phyloP scores from a whole-genome alignment of 129 eudicot species.

The Oenanthe sinensis region DNA sequence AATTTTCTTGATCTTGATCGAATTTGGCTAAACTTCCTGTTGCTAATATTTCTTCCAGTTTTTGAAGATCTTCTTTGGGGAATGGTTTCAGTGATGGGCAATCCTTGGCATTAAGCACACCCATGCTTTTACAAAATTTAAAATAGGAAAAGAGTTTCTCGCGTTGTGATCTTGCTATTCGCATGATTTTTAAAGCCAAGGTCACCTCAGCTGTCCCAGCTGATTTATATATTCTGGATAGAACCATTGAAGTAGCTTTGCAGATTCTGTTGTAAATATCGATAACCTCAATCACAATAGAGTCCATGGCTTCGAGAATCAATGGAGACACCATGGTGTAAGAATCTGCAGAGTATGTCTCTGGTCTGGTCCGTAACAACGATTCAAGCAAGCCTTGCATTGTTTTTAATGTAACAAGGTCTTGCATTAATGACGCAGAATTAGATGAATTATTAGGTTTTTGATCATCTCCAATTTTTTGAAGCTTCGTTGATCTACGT shows the following conservation, averaged over 20 bases:
- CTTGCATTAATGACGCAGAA: conserved; percentile 14
- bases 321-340: conserved; percentile 16
- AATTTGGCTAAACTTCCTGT: conserved; percentile 12
- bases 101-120: conserved; percentile 38
- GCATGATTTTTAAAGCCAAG: conserved; percentile 33
- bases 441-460: background rate
- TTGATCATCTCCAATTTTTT: background rate
- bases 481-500: background rate
- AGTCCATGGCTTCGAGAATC: conserved; percentile 67
- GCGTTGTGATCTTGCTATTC: conserved; percentile 42
- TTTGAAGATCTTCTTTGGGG: conserved; percentile 33
- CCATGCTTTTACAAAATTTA: conserved; percentile 42
- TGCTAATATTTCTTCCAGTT: conserved; percentile 40
- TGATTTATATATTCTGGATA: conserved; percentile 7
- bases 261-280: conserved; percentile 53
- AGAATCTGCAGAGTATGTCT: conserved; percentile 6
- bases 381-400: conserved; percentile 50
- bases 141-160: conserved; percentile 36
- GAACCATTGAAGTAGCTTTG: conserved; percentile 36
- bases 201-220: conserved; percentile 40
- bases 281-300: conserved; percentile 51
- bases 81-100: conserved; percentile 36
- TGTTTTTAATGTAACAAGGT: conserved; percentile 38
- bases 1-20: conserved; percentile 13
- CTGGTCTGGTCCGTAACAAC: conserved; percentile 38